These are phyloP conservation scores for Apiospora hydei DNA, from an alignment of 2,329 filamentous ascomycete species.

Conservation along the genomic window DNA sequence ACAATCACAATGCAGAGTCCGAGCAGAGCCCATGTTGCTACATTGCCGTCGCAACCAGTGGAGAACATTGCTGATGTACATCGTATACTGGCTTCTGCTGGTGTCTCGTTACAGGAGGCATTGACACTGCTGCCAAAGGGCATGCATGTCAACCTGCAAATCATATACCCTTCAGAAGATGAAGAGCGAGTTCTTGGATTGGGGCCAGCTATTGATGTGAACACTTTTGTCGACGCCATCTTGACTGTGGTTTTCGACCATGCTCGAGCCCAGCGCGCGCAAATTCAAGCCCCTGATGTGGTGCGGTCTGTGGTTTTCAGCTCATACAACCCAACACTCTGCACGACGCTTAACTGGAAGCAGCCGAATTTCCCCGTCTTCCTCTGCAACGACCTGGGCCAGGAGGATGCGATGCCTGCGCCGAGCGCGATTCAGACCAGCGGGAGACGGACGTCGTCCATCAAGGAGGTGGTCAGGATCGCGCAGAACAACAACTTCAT, in stretches of 20 bases:
- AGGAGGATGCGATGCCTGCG: constrained; percentile 55
- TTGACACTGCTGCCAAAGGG: constrained; percentile 76
- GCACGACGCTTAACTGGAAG: constrained; percentile 97
- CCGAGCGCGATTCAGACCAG: constrained; percentile 56
- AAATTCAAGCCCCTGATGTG: constrained; percentile 69
- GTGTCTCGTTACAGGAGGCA: constrained; percentile 80
- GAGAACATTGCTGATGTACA: constrained; percentile 72
- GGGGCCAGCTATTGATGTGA: constrained; percentile 81
- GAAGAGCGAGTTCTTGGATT: constrained; percentile 77
- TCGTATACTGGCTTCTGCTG: constrained; percentile 74
- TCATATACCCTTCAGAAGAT: constrained; percentile 80
- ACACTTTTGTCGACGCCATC: constrained; percentile 83
- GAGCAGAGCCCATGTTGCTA: constrained; percentile 52
- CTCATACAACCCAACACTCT: constrained; percentile 88
- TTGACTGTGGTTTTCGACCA: constrained; percentile 90
- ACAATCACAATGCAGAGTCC: constrained; percentile 55
- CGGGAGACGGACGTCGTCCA: constrained; percentile 79
- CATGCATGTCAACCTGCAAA: constrained; percentile 90
- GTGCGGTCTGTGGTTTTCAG: constrained; percentile 92
- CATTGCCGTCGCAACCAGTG: constrained; percentile 54
- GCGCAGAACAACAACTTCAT: constrained; percentile 98
- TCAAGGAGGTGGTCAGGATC: constrained; percentile 93
- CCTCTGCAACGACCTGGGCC: constrained; percentile 89
- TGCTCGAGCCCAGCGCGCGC: constrained; percentile 71
- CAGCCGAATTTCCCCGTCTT: constrained; percentile 98